Percentiles rank a stretch among this genome's conserved stretches.
These are phyloP conservation scores for Peltaster fructicola DNA, from an alignment of 2,329 filamentous ascomycete species.

Conservation along the genomic window DNA sequence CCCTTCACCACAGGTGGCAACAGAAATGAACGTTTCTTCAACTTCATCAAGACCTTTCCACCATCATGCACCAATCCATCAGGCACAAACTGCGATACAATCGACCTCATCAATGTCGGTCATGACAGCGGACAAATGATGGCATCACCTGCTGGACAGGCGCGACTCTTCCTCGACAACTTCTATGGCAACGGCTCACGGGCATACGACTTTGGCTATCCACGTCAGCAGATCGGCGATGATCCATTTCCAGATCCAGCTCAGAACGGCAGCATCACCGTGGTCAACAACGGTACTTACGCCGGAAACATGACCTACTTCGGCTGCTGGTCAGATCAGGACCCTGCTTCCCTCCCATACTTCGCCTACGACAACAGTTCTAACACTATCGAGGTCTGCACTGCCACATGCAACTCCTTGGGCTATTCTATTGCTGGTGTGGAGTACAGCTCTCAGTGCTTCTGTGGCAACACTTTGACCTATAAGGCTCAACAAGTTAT, in stretches of 20 bases:
- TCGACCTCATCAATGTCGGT: slow-evolving; percentile 18
- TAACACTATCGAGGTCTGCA: slow-evolving; percentile 18
- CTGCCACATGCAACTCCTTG: slow-evolving; percentile 12
- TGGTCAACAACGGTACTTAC: slow-evolving; percentile 15
- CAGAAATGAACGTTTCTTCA: slow-evolving; percentile 23
- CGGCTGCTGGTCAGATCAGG: slow-evolving; percentile 21
- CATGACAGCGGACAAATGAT: slow-evolving; percentile 22
- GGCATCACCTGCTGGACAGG: slow-evolving; percentile 17
- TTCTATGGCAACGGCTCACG: slow-evolving; percentile 18
- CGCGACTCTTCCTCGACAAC: slow-evolving; percentile 22
- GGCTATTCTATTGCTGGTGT: slow-evolving; percentile 20
- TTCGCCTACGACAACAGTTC: slow-evolving; percentile 11
- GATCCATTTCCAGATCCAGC: slow-evolving; percentile 18
- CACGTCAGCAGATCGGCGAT: slow-evolving; percentile 17
- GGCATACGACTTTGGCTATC: slow-evolving; percentile 21
- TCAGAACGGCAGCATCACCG: slow-evolving; percentile 8
- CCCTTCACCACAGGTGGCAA: slow-evolving; percentile 18
- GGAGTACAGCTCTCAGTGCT: slow-evolving; percentile 18
- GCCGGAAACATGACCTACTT: slow-evolving; percentile 19
- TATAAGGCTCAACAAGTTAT: slow-evolving; percentile 11
- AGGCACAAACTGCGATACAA: slow-evolving; percentile 16
- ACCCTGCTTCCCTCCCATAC: slow-evolving; percentile 9
- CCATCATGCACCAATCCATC: slow-evolving; percentile 12
- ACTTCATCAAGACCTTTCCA: slow-evolving; percentile 21
- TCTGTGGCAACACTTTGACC: slow-evolving; percentile 16